phyloP scores from a whole-genome alignment of 192 early-diverging fungal species.

The Globomyces pollinis-pini region DNA sequence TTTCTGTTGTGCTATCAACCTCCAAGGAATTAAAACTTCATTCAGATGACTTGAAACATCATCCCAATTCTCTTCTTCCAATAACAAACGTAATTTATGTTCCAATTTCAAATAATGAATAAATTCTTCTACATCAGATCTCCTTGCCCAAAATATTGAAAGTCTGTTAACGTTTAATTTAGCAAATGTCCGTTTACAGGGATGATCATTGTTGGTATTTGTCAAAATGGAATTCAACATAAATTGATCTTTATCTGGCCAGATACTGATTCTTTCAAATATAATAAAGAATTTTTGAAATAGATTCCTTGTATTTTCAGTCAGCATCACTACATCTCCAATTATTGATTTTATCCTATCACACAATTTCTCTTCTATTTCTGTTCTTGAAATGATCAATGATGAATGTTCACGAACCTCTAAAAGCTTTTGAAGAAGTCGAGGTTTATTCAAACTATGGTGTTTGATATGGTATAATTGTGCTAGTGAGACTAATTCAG shows the following conservation, averaged over 20 bases:
- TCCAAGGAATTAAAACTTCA: not conserved
- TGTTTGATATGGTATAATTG: not conserved
- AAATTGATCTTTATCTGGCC: conserved; percentile 26
- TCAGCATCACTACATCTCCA: not conserved
- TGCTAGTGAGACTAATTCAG: not conserved
- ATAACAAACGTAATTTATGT: not conserved
- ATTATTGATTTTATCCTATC: not conserved
- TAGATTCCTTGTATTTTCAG: not conserved
- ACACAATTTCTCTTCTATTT: not conserved
- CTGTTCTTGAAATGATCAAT: not conserved
- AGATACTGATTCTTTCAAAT: not conserved
- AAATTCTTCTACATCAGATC: conserved; percentile 17
- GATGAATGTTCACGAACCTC: not conserved
- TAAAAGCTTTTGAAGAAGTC: not conserved
- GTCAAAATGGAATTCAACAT: conserved; percentile 29
- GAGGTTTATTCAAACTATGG: not conserved
- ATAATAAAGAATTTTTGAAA: conserved; percentile 10
- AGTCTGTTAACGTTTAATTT: conserved; percentile 14
- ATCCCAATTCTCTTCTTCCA: not conserved
- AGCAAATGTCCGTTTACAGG: not conserved
- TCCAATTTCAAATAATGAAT: conserved; percentile 12
- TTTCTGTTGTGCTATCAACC: not conserved
- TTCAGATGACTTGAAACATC: not conserved
- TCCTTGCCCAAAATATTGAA: conserved; percentile 27
- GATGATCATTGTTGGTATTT: conserved; percentile 7